Evolutionary conservation across 2,329 filamentous ascomycete species (phyloP).

Genomic region (Trichoderma hamatum): DNA sequence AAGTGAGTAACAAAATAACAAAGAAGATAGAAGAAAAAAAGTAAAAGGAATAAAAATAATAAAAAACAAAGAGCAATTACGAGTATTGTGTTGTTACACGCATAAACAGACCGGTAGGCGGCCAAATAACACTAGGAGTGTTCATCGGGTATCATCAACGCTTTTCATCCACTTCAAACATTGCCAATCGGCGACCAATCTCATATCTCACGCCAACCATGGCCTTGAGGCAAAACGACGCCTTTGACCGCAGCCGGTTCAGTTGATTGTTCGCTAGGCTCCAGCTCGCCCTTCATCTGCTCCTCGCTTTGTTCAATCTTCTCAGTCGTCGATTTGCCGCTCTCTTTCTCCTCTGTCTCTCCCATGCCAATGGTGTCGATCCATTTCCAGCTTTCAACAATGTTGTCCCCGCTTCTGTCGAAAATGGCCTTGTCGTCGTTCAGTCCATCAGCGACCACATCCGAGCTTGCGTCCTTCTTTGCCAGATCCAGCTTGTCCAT

Average conservation of each 20-base stretch:
- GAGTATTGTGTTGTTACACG: background rate
- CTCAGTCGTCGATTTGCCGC: conserved; percentile 37
- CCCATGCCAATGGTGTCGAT: conserved; percentile 57
- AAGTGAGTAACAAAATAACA: background rate
- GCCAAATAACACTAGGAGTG: background rate
- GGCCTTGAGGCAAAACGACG: conserved; percentile 44
- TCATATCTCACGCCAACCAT: conserved; percentile 56
- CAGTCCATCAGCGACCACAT: conserved; percentile 41
- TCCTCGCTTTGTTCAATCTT: conserved; percentile 43
- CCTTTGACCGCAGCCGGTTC: background rate
- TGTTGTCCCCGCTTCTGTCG: conserved; percentile 43
- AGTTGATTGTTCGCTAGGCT: conserved; percentile 37
- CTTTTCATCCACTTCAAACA: background rate
- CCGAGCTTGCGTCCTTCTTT: conserved; percentile 27
- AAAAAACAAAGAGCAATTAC: background rate
- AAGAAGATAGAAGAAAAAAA: background rate
- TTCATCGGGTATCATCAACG: conserved; percentile 7
- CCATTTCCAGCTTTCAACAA: conserved; percentile 55
- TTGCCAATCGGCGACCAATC: conserved; percentile 27
- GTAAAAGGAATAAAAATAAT: background rate
- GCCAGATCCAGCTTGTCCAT: conserved; percentile 42
- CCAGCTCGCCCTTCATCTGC: conserved; percentile 42
- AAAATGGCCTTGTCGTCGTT: conserved; percentile 57
- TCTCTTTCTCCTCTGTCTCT: conserved; percentile 35
- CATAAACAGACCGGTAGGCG: background rate